phyloP scores from a whole-genome alignment of 2,329 filamentous ascomycete species.

The Penicillium sp. region DNA sequence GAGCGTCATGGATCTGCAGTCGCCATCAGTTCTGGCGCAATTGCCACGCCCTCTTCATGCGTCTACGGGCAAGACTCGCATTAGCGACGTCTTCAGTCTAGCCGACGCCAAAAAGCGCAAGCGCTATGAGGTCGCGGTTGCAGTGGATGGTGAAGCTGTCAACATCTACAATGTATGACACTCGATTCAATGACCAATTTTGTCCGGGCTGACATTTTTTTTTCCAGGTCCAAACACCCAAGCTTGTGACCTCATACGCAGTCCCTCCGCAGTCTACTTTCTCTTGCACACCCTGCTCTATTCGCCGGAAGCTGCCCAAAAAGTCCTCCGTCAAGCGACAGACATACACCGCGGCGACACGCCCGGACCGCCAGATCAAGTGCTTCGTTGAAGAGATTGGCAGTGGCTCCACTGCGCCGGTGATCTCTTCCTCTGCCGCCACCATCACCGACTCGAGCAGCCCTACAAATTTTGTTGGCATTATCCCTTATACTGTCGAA shows the following conservation, averaged over 20 bases:
- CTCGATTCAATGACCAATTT: neutral
- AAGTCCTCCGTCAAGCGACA: constrained; percentile 49
- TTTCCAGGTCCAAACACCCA: constrained; percentile 58
- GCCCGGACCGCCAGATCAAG: constrained; percentile 51
- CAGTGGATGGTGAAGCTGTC: constrained; percentile 60
- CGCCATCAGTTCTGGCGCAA: constrained; percentile 46
- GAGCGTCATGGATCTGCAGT: constrained; percentile 43
- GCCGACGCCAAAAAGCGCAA: constrained; percentile 59
- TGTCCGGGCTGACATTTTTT: constrained; percentile 5
- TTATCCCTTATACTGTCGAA: constrained; percentile 30
- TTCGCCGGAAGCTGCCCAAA: constrained; percentile 51
- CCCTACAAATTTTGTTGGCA: constrained; percentile 39
- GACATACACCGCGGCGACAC: constrained; percentile 55
- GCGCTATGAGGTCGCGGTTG: constrained; percentile 60
- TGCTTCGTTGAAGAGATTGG: constrained; percentile 53
- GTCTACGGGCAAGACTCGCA: constrained; percentile 40
- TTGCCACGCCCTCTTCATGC: constrained; percentile 45
- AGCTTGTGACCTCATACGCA: constrained; percentile 59
- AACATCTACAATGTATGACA: constrained; percentile 60
- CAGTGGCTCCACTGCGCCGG: constrained; percentile 31
- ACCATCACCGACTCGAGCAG: constrained; percentile 37
- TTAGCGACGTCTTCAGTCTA: constrained; percentile 53
- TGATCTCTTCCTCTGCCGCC: constrained; percentile 41
- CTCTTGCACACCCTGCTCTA: constrained; percentile 57
- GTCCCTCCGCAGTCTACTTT: constrained; percentile 60